A percentile compares a stretch with the other conserved stretches of the same genome.
Evolutionary conservation across 805 yeast genomes (phyloP).

Genomic region (Wickerhamiella cacticola): DNA sequence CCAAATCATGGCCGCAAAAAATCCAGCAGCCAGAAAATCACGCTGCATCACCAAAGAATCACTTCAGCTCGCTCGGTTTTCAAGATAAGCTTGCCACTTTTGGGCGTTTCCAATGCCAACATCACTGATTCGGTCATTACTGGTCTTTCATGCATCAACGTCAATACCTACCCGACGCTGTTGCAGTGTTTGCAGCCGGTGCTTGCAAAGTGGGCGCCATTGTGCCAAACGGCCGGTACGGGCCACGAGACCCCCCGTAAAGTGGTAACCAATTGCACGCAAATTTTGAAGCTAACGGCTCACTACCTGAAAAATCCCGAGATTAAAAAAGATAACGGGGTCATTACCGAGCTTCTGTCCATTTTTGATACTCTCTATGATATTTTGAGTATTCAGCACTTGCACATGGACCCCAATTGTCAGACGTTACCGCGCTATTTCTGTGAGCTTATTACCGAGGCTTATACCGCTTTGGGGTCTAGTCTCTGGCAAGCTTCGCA

Average conservation of each 20-base stretch:
- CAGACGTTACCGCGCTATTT: constrained; percentile 74
- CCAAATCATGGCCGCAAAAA: constrained; percentile 44
- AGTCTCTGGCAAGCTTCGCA: constrained; percentile 16
- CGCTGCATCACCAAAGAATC: constrained; percentile 78
- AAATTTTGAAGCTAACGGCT: constrained; percentile 59
- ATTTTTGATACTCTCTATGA: constrained; percentile 18
- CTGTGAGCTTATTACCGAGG: constrained; percentile 66
- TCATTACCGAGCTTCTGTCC: constrained; percentile 46
- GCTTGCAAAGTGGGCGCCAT: constrained; percentile 29
- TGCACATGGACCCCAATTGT: constrained; percentile 41
- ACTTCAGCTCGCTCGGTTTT: constrained; percentile 87
- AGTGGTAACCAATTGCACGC: constrained; percentile 64
- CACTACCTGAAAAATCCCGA: constrained; percentile 39
- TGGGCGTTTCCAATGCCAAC: constrained; percentile 54
- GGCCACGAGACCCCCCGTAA: constrained; percentile 15
- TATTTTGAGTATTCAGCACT: constrained; percentile 29
- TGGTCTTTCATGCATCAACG: constrained; percentile 80
- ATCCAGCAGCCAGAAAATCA: constrained; percentile 57
- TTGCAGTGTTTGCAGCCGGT: constrained; percentile 61
- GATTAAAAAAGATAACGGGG: constrained; percentile 54
- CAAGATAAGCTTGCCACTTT: constrained; percentile 70
- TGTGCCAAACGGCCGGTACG: constrained; percentile 27
- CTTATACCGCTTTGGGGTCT: constrained; percentile 35
- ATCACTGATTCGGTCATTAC: constrained; percentile 79
- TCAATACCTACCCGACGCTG: constrained; percentile 74